These are phyloP conservation scores for Prunus dulcis DNA, from an alignment of 306 rosid genomes.

Conservation along the genomic window DNA sequence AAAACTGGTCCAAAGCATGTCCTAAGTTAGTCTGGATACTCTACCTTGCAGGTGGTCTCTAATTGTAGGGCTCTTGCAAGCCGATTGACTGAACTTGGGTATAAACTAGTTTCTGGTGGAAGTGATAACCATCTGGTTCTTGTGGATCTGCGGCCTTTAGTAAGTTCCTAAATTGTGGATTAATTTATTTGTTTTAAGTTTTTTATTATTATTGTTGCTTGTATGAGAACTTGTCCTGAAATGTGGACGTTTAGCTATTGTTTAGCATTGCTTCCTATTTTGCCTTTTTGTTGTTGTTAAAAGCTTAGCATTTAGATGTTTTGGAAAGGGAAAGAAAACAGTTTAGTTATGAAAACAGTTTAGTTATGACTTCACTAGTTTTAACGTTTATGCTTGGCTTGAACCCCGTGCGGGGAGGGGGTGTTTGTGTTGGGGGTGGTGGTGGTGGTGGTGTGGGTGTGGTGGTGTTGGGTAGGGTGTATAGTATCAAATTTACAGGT, in stretches of 20 bases:
- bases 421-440: no score
- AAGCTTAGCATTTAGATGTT: no score
- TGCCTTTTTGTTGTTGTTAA: no score
- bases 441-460: no score
- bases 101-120: conserved; percentile 93
- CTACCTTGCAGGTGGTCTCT: conserved; percentile 65
- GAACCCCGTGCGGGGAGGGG: rapidly evolving
- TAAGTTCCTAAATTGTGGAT: conserved; percentile 34
- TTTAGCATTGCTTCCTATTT: not conserved
- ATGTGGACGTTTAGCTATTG: not conserved
- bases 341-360: no score
- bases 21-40: conserved; percentile 8
- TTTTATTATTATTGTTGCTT: not conserved
- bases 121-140: conserved; percentile 93
- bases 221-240: not conserved
- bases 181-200: not conserved
- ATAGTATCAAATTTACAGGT: not conserved
- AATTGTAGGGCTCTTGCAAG: conserved; percentile 83
- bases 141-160: conserved; percentile 88
- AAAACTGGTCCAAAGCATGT: conserved; percentile 10
- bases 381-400: no score
- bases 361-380: no score
- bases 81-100: conserved; percentile 59
- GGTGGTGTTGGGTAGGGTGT: no score
- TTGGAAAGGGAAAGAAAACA: no score